phyloP scores from a whole-genome alignment of 2,329 filamentous ascomycete species.

The Fusarium duplospermum region DNA sequence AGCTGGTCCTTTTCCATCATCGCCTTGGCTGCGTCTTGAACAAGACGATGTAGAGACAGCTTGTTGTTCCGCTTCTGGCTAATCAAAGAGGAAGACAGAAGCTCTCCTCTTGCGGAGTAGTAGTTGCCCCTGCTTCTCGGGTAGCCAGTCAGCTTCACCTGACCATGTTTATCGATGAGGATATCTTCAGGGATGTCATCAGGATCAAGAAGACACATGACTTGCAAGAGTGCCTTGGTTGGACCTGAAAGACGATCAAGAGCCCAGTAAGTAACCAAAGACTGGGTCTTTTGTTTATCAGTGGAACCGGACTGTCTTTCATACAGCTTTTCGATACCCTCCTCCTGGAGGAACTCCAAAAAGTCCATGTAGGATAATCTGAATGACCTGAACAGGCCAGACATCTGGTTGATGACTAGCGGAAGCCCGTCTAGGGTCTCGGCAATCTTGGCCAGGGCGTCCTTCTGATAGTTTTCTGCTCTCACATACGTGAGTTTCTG shows the following conservation, averaged over 20 bases:
- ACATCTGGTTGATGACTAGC: background rate
- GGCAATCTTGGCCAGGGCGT: background rate
- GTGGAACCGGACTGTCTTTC: background rate
- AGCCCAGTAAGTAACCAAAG: background rate
- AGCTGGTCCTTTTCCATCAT: background rate
- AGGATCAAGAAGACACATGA: background rate
- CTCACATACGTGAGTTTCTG: background rate
- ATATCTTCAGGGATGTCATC: background rate
- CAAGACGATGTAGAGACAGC: background rate
- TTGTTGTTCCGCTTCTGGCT: background rate
- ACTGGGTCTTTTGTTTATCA: too few species aligned
- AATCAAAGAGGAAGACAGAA: background rate
- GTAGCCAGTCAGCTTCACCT: background rate
- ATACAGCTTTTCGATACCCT: background rate
- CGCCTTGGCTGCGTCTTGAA: background rate
- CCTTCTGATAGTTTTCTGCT: background rate
- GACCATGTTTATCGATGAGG: background rate
- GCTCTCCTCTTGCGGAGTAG: background rate
- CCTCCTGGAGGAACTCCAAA: background rate
- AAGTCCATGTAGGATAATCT: background rate
- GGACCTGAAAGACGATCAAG: background rate
- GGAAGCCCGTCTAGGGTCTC: background rate
- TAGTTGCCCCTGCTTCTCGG: background rate
- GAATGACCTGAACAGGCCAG: background rate
- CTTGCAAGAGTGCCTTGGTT: background rate